These are phyloP conservation scores for Davidsoniella eucalypti DNA, from an alignment of 2,329 filamentous ascomycete genomes.

Conservation along the genomic window DNA sequence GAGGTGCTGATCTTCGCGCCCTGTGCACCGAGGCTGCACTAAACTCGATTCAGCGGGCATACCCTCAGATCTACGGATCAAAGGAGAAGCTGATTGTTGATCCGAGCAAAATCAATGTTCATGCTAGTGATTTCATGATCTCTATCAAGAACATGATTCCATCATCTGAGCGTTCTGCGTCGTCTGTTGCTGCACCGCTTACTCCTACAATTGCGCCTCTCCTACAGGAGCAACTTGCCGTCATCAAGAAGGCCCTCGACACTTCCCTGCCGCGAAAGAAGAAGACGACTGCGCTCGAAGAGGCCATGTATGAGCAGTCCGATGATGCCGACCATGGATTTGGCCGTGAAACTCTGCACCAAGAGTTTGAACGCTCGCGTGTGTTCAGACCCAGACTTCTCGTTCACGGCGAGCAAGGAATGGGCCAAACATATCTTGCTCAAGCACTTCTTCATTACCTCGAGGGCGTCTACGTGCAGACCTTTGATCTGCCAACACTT, in stretches of 20 bases:
- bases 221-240: conserved; percentile 51
- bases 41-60: conserved; percentile 88
- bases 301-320: conserved; percentile 81
- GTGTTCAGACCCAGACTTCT: conserved; percentile 80
- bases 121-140: conserved; percentile 91
- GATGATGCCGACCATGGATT: conserved; percentile 72
- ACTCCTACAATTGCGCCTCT: conserved; percentile 69
- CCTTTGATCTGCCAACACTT: conserved; percentile 78
- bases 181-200: conserved; percentile 67
- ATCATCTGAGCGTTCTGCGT: conserved; percentile 78
- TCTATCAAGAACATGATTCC: conserved; percentile 93
- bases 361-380: conserved; percentile 72
- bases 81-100: conserved; percentile 82
- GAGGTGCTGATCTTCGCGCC: conserved; percentile 84
- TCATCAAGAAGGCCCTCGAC: conserved; percentile 55
- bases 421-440: conserved; percentile 86
- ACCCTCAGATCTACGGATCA: conserved; percentile 88
- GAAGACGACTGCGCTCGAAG: conserved; percentile 75
- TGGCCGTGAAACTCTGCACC: conserved; percentile 55
- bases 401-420: conserved; percentile 65
- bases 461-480: conserved; percentile 86
- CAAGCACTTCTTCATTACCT: conserved; percentile 77
- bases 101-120: conserved; percentile 65
- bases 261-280: conserved; percentile 71
- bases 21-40: conserved; percentile 91